Evolutionary conservation across 306 rosid genomes (phyloP).

Genomic region (Lathyrus sativus): DNA sequence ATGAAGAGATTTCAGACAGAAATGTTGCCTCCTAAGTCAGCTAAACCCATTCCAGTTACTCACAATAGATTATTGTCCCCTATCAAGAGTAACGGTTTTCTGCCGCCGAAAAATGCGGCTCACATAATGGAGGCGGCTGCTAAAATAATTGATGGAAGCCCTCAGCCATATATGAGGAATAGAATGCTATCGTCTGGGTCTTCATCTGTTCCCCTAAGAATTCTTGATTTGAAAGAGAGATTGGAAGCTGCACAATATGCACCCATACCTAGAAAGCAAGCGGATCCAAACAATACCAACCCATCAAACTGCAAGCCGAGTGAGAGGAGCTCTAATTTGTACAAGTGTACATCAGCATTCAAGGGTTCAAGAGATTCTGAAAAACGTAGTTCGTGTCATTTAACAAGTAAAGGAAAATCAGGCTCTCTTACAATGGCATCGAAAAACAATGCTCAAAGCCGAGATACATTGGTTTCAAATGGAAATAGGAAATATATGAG

Average conservation of each 20-base stretch:
- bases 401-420: constrained; percentile 58
- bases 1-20: constrained; percentile 83
- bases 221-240: constrained; percentile 74
- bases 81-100: constrained; percentile 68
- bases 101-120: constrained; percentile 55
- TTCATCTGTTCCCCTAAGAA: constrained; percentile 76
- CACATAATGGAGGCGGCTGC: constrained; percentile 90
- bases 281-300: constrained; percentile 36
- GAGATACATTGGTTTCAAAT: constrained; percentile 47
- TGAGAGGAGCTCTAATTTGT: constrained; percentile 44
- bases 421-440: constrained; percentile 51
- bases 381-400: constrained; percentile 40
- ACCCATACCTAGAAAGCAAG: constrained; percentile 42
- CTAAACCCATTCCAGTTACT: constrained; percentile 83
- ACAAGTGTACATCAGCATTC: constrained; percentile 47
- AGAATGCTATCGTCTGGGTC: constrained; percentile 50
- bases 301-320: constrained; percentile 44
- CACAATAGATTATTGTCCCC: constrained; percentile 87
- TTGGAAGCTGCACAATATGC: constrained; percentile 67
- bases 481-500: constrained; percentile 47
- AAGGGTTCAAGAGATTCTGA: constrained; percentile 52
- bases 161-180: constrained; percentile 57
- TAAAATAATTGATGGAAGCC: constrained; percentile 80
- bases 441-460: constrained; percentile 52
- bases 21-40: constrained; percentile 83